phyloP scores from a whole-genome alignment of 495 filamentous ascomycete genomes.

The Neurospora discreta region DNA sequence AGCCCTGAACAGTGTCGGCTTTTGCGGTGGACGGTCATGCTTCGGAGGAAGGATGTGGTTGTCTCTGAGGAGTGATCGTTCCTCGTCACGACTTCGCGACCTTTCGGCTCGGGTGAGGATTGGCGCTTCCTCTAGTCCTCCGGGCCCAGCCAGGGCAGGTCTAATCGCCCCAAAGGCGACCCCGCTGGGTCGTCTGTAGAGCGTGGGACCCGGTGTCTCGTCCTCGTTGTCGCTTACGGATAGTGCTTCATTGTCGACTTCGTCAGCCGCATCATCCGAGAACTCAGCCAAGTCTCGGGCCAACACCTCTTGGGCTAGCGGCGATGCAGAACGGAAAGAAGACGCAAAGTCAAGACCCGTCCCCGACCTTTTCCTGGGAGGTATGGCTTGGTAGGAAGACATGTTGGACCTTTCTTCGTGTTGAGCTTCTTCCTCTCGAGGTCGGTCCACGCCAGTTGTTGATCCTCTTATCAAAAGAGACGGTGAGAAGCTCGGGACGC shows the following conservation, averaged over 20 bases:
- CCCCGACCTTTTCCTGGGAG: background rate
- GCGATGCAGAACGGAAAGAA: slow-evolving; percentile 44
- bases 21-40: slow-evolving; percentile 24
- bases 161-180: slow-evolving; percentile 49
- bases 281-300: slow-evolving; percentile 56
- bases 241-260: slow-evolving; percentile 23
- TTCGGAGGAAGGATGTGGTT: slow-evolving; percentile 64
- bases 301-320: slow-evolving; percentile 57
- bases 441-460: background rate
- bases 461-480: background rate
- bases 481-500: background rate
- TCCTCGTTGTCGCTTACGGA: slow-evolving; percentile 20
- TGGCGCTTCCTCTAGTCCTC: slow-evolving; percentile 21
- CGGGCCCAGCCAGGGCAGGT: slow-evolving; percentile 23
- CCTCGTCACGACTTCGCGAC: slow-evolving; percentile 54
- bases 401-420: background rate
- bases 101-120: slow-evolving; percentile 51
- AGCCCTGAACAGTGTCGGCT: slow-evolving; percentile 12
- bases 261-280: slow-evolving; percentile 42
- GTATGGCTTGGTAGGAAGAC: slow-evolving; percentile 1
- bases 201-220: slow-evolving; percentile 45
- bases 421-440: background rate
- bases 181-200: slow-evolving; percentile 61
- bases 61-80: slow-evolving; percentile 63
- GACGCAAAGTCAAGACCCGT: slow-evolving; percentile 8